Evolutionary conservation across 345 rosid genomes (phyloP).

Genomic region (Salix caprea): DNA sequence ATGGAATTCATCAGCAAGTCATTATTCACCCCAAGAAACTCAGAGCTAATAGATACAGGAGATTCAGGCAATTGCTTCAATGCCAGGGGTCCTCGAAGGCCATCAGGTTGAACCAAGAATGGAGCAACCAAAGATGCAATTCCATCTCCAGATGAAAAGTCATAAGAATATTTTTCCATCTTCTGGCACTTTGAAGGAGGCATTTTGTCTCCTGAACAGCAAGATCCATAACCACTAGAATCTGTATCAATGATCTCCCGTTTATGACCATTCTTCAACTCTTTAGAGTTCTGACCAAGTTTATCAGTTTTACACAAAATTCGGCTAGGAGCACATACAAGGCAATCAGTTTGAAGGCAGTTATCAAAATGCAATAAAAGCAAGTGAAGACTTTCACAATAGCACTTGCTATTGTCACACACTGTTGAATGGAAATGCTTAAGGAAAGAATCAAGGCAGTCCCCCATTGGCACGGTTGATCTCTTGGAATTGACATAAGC

Average conservation of each 20-base stretch:
- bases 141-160: slow-evolving; percentile 8
- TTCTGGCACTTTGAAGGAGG: slow-evolving; percentile 12
- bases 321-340: slow-evolving; percentile 23
- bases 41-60: slow-evolving; percentile 29
- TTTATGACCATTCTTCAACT: not conserved
- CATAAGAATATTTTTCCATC: slow-evolving; percentile 7
- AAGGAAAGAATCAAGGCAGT: slow-evolving; percentile 23
- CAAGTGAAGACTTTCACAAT: slow-evolving; percentile 10
- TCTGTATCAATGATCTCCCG: slow-evolving; percentile 1
- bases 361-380: slow-evolving; percentile 29
- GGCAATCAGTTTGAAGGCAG: slow-evolving; percentile 17
- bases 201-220: slow-evolving; percentile 16
- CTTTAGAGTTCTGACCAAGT: not conserved
- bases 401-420: slow-evolving; percentile 22
- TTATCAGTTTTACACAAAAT: not conserved
- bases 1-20: not conserved
- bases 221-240: slow-evolving; percentile 7
- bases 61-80: slow-evolving; percentile 33
- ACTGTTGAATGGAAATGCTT: slow-evolving; percentile 25
- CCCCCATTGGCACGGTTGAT: not conserved
- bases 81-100: slow-evolving; percentile 24
- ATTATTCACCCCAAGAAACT: slow-evolving; percentile 14
- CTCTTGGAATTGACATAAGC: slow-evolving; percentile 25
- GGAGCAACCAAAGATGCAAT: slow-evolving; percentile 17
- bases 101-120: slow-evolving; percentile 12